Evolutionary conservation across 2,329 filamentous ascomycete species (phyloP).

Genomic region (Daldinia sp.): DNA sequence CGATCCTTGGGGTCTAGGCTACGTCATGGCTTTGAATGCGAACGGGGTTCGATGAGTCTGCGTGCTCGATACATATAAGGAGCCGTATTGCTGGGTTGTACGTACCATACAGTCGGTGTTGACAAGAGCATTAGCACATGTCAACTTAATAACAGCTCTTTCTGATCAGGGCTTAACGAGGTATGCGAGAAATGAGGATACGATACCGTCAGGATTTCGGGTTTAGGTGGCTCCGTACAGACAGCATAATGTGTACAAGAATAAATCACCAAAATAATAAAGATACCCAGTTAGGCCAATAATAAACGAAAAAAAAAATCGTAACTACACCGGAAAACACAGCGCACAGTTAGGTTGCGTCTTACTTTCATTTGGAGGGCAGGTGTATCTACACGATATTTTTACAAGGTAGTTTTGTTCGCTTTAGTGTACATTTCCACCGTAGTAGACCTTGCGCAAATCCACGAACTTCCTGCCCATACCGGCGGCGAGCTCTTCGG

Average conservation of each 20-base stretch:
- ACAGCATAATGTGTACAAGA: not conserved
- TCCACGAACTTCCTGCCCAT: slow-evolving; percentile 96
- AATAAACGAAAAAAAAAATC: not conserved
- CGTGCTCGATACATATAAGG: not conserved
- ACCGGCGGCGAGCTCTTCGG: slow-evolving; percentile 89
- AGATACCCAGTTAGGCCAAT: slow-evolving; percentile 26
- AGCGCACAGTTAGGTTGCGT: not conserved
- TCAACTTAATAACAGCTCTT: not conserved
- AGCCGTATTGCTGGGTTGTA: not conserved
- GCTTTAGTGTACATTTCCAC: slow-evolving; percentile 70
- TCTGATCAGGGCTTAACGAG: not conserved
- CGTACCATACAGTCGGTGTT: not conserved
- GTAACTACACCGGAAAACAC: not conserved
- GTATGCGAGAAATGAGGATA: slow-evolving; percentile 1
- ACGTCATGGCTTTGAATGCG: not conserved
- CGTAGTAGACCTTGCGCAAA: slow-evolving; percentile 97
- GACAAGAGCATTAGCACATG: not conserved
- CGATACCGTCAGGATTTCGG: not conserved
- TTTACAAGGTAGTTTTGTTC: slow-evolving; percentile 31
- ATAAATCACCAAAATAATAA: not conserved
- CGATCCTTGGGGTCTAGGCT: not conserved
- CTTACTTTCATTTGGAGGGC: not conserved
- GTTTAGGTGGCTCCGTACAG: not conserved
- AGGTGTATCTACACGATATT: not conserved
- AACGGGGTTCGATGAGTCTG: not conserved